Percentiles rank a stretch among this genome's conserved stretches.
Evolutionary conservation across 192 early-diverging fungal species (phyloP).

Genomic region (Mortierella antarctica): DNA sequence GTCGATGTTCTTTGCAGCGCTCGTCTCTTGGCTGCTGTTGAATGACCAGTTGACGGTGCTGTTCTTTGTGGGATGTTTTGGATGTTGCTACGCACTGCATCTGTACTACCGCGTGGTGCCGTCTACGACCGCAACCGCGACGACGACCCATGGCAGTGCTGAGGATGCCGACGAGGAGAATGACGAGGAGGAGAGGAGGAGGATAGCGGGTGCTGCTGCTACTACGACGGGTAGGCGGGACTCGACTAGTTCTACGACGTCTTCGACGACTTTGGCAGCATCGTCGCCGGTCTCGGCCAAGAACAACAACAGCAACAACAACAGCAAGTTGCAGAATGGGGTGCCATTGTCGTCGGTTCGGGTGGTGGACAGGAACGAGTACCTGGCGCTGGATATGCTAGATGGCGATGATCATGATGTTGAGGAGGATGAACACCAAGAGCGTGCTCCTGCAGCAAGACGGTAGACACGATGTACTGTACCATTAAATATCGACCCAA

Average conservation of each 20-base stretch:
- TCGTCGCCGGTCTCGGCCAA: slow-evolving; percentile 1
- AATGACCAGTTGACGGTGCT: slow-evolving; percentile 36
- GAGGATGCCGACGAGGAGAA: background rate
- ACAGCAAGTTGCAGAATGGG: background rate
- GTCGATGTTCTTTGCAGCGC: slow-evolving; percentile 55
- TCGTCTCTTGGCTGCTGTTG: slow-evolving; percentile 42
- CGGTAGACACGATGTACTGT: background rate
- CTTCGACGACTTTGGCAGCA: slow-evolving; percentile 16
- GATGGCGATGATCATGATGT: slow-evolving; percentile 14
- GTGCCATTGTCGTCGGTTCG: slow-evolving; percentile 1
- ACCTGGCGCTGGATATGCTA: slow-evolving; percentile 22
- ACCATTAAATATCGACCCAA: background rate
- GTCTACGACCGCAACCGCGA: background rate
- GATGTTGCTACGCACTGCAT: slow-evolving; percentile 48
- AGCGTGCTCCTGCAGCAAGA: no score
- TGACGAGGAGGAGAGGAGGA: background rate
- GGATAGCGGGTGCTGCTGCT: background rate
- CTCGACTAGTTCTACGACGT: slow-evolving; percentile 20
- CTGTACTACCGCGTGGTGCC: slow-evolving; percentile 38
- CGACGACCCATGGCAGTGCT: background rate
- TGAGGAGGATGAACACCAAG: no score
- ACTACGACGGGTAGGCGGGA: background rate
- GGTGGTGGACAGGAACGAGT: slow-evolving; percentile 31
- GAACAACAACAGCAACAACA: background rate
- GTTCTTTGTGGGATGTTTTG: slow-evolving; percentile 54